Evolutionary conservation across 441 rosid genomes (phyloP), one percentile per base, ranked within the genome.

Genomic region (Syzygium malaccense): DNA sequence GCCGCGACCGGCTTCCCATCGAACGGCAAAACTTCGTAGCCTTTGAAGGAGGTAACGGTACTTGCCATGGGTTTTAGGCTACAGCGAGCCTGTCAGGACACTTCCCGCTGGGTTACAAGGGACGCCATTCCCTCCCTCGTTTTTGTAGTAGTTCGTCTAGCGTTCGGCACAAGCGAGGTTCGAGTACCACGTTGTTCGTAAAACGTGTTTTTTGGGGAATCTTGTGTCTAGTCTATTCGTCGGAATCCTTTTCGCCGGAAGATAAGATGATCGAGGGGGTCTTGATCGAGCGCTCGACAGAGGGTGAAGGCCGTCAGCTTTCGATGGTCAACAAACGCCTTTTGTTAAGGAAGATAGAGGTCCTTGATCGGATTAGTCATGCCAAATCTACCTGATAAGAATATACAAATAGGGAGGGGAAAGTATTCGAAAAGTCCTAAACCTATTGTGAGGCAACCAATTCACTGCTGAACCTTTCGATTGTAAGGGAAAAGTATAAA

Each of bases 381-480:
- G 62, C n/a, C n/a, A 57, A 57, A 57, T 57, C 14, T n/a, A 57
- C 6, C 28, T 0, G 7, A 28, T 58, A 58, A 58, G 14, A 13
- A 58, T 26, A 26, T 26, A 28, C 2, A 58, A 26, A 58, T 58
- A 12, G 32, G 25, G 3, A 26, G 1, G 30, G 5, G 64, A 58
- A 5, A 41, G 45, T 26, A 0, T 10, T 9, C 14, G 4, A 8
- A 49, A 49, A 12, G 26, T 58, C 0, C 1, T 1, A 26, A 26
- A 58, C 6, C 13, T 58, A 26, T 58, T 28, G 32, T 28, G 28
- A 0, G 0, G 2, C 2, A 6, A 5, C 0, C 14, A 58, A 26
- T 58, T 58, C 0, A 7, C 0, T 41, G 45, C 4, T 41, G 7
- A 41, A 41, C 7, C 7, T 41, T 41, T 41, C 7, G 45, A 41